These are phyloP conservation scores for Lycium ferocissimum DNA, from an alignment of 257 asterid genomes.

Conservation along the genomic window DNA sequence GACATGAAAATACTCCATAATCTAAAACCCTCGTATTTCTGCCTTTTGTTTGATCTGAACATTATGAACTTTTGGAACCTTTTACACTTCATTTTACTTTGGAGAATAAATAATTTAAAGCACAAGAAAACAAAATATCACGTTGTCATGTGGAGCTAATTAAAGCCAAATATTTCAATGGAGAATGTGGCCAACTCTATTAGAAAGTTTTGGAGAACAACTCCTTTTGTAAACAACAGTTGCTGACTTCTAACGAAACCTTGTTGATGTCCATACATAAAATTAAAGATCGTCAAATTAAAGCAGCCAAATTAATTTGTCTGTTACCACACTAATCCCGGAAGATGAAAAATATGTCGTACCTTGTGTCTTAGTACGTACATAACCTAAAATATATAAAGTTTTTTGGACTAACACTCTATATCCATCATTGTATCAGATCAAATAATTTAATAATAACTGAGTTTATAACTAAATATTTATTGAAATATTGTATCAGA, in stretches of 20 bases:
- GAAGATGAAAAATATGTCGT: neutral
- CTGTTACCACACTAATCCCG: neutral
- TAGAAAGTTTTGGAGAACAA: slow-evolving; percentile 19
- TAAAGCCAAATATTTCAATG: neutral
- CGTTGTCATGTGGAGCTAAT: neutral
- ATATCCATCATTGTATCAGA: too few relatives aligned
- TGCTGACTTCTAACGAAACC: slow-evolving; percentile 16
- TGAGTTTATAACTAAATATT: too few relatives aligned
- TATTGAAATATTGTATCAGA: too few relatives aligned
- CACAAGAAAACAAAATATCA: neutral
- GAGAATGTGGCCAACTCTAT: slow-evolving; percentile 27
- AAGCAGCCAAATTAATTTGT: neutral
- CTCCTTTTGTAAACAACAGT: neutral
- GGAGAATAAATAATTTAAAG: neutral
- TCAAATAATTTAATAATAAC: too few relatives aligned
- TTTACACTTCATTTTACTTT: neutral
- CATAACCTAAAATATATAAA: neutral
- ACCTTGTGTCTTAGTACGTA: neutral
- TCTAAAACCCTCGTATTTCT: too few relatives aligned
- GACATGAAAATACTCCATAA: too few relatives aligned
- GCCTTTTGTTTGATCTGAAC: neutral
- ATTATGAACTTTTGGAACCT: neutral
- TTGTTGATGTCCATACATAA: neutral
- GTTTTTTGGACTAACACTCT: neutral
- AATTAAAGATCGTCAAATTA: neutral